Evolutionary conservation across 2,329 filamentous ascomycete genomes (phyloP).

Genomic region (Purpureocillium lavendulum): DNA sequence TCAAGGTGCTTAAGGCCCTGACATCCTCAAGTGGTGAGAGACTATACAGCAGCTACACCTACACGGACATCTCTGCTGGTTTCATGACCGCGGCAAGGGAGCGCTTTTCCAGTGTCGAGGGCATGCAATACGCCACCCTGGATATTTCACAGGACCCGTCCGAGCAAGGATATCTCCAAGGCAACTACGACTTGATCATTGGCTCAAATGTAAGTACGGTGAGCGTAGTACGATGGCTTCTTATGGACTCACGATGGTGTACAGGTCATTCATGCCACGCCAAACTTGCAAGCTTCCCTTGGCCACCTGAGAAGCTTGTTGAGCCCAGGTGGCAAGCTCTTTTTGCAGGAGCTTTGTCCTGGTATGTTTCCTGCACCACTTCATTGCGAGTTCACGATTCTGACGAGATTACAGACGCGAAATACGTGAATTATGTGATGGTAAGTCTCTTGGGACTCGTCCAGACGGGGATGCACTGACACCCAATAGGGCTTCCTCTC

Average conservation of each 20-base stretch:
- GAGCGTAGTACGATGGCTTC: too few species aligned
- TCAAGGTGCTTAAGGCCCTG: conserved; percentile 19
- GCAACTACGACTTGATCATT: neutral
- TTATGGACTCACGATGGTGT: too few species aligned
- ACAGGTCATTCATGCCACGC: conserved; percentile 1
- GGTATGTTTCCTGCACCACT: too few species aligned
- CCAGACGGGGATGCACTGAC: too few species aligned
- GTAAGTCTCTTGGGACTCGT: too few species aligned
- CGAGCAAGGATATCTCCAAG: neutral
- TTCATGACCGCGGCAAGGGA: conserved; percentile 19
- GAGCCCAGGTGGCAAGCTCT: neutral
- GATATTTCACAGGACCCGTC: neutral
- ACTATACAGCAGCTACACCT: conserved; percentile 18
- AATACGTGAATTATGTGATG: conserved; percentile 15
- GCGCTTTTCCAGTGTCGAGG: conserved; percentile 10
- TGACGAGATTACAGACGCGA: neutral
- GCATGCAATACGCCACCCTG: conserved; percentile 9
- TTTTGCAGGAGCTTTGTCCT: conserved; percentile 1
- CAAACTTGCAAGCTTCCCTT: neutral
- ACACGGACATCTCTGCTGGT: conserved; percentile 20
- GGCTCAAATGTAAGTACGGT: neutral
- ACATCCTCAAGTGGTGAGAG: conserved; percentile 6
- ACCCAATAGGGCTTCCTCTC: conserved; percentile 11
- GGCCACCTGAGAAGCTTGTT: neutral
- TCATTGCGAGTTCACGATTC: too few species aligned